Evolutionary conservation across 345 rosid species (phyloP).

Genomic region (Rhodomyrtus tomentosa): DNA sequence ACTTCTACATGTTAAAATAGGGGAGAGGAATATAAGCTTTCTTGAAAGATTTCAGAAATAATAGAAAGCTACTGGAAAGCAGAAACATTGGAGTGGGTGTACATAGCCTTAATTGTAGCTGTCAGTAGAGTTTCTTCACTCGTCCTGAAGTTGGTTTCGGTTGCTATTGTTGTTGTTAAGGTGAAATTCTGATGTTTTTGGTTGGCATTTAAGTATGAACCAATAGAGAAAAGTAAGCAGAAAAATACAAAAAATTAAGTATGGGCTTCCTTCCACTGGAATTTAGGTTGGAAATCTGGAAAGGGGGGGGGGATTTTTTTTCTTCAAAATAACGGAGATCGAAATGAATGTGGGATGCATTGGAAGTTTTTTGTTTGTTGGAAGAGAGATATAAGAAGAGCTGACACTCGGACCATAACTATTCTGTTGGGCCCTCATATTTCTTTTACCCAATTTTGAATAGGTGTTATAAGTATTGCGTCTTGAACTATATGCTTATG

Average conservation of each 20-base stretch:
- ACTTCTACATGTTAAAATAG: not conserved
- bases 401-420: not conserved
- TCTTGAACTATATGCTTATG: not conserved
- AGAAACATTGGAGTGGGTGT: not conserved
- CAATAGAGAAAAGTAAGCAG: not conserved
- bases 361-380: not conserved
- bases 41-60: not conserved
- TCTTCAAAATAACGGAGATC: not conserved
- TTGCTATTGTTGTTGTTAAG: not conserved
- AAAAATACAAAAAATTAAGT: not conserved
- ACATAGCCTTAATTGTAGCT: not conserved
- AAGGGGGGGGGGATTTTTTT: not conserved
- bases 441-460: not conserved
- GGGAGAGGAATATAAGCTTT: not conserved
- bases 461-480: not conserved
- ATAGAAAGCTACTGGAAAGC: not conserved
- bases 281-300: not conserved
- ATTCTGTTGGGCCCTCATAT: not conserved
- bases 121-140: not conserved
- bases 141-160: not conserved
- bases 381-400: not conserved
- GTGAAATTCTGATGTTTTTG: not conserved
- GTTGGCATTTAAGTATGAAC: not conserved
- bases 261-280: not conserved
- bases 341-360: not conserved